phyloP scores from a whole-genome alignment of 352 stramenopile species.

The Phytopythium vexans region DNA sequence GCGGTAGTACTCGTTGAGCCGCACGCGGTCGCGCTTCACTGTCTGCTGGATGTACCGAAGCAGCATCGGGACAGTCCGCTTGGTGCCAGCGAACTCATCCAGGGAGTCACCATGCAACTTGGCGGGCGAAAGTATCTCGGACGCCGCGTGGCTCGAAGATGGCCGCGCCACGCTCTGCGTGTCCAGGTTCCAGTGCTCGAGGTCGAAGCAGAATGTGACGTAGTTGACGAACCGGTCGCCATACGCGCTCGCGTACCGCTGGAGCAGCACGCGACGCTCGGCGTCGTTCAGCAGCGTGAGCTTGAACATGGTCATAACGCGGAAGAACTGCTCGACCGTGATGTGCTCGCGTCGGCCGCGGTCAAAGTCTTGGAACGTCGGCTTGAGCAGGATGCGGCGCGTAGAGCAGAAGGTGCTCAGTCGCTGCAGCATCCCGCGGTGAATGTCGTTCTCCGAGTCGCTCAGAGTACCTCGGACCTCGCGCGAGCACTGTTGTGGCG shows the following conservation, averaged over 20 bases:
- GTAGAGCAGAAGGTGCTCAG: constrained; percentile 57
- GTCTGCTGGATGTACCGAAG: constrained; percentile 80
- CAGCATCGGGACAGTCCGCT: constrained; percentile 45
- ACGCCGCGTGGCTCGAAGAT: constrained; percentile 38
- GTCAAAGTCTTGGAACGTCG: constrained; percentile 83
- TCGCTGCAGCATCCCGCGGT: constrained; percentile 56
- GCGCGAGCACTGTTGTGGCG: constrained; percentile 45
- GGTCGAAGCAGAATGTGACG: constrained; percentile 78
- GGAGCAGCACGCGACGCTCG: constrained; percentile 57
- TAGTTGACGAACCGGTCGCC: constrained; percentile 82
- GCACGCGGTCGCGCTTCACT: constrained; percentile 78
- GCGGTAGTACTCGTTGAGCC: constrained; percentile 79
- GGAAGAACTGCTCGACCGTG: constrained; percentile 79
- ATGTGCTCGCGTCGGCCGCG: constrained; percentile 71
- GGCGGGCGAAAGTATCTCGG: constrained; percentile 56
- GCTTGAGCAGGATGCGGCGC: constrained; percentile 70
- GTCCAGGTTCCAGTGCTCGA: constrained; percentile 53
- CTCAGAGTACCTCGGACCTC: constrained; percentile 54
- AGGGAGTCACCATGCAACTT: constrained; percentile 38
- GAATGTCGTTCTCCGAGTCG: constrained; percentile 37
- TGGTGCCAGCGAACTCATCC: constrained; percentile 34
- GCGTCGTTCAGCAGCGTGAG: constrained; percentile 43
- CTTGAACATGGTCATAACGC: constrained; percentile 79
- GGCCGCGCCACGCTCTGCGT: constrained; percentile 31
- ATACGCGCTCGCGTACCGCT: constrained; percentile 66